Evolutionary conservation across 2,329 filamentous ascomycete species (phyloP), one percentile per base, ranked within the genome.

Genomic region (Claviceps monticola): DNA sequence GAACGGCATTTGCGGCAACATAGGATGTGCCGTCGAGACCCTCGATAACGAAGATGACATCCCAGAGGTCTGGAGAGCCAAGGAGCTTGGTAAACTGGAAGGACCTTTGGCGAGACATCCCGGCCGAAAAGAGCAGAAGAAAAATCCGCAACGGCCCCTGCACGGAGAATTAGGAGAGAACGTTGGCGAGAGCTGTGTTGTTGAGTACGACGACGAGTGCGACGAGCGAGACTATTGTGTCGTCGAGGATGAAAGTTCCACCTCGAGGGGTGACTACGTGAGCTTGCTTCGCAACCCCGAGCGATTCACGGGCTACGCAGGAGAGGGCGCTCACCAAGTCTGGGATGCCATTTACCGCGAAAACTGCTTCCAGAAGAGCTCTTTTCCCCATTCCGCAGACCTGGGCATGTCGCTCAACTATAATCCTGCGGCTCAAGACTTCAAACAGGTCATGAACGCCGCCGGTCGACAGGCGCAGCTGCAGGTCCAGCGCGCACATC

Each of bases 301-400:
- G 65, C 80, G 90, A 54, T 98, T 95, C 68, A 98, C 93, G 0
- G 93, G 93, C 48, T 98, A 97, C 64, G 79, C 84, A 7, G 93
- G 93, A 51, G 79, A 84, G 54, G 86, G 90, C 17, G 81, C 91
- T 42, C 81, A 84, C 62, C 88, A 94, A 70, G 88, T 98, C 16
- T 98, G 93, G 93, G 85, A 95, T 64, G 86, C 93, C 52, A 89
- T 98, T 54, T 98, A 98, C 69, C 79, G 88, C 50, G 93, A 98
- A 68, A 98, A 98, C 67, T 98, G 93, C 71, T 98, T 98, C 73
- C 78, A 81, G 60, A 78, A 74, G 64, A 76, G 76, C 57, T 83
- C 80, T 0, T 83, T 83, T 64, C 75, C 80, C 2, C 70, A 74
- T 53, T 78, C 78, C 21, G 78, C 79, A 26, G 69, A 74, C 54